Evolutionary conservation across 2,329 filamentous ascomycete genomes (phyloP).

Genomic region (Ophiocordyceps australis): DNA sequence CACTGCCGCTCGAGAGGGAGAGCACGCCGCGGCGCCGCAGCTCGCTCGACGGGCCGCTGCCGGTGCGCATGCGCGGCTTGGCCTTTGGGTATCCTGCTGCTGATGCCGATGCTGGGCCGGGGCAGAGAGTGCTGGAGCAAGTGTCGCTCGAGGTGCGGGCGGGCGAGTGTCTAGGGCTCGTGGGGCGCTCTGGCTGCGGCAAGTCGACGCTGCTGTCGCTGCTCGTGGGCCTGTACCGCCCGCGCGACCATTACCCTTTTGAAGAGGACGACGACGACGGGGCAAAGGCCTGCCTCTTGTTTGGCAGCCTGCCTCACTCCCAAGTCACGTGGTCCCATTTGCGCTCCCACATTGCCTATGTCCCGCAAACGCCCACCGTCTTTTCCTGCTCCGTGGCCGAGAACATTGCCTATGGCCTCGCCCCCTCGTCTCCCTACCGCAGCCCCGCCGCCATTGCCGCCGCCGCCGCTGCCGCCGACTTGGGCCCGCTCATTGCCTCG

Average conservation of each 20-base stretch:
- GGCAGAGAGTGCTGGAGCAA: conserved; percentile 44
- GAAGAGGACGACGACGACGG: not conserved
- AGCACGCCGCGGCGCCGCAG: conserved; percentile 35
- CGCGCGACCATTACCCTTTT: conserved; percentile 9
- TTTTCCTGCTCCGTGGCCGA: conserved; percentile 62
- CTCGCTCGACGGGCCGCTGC: conserved; percentile 10
- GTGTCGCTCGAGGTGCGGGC: conserved; percentile 47
- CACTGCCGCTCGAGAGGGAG: conserved; percentile 32
- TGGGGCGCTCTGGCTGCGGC: conserved; percentile 73
- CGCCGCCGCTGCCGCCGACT: conserved; percentile 40
- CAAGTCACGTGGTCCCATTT: conserved; percentile 41
- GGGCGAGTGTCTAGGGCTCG: conserved; percentile 56
- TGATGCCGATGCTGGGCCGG: conserved; percentile 20
- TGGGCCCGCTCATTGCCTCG: conserved; percentile 59
- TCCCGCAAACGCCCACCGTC: conserved; percentile 53
- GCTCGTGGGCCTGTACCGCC: conserved; percentile 51
- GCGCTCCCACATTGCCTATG: conserved; percentile 44
- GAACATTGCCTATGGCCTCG: conserved; percentile 71
- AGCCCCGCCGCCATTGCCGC: conserved; percentile 21
- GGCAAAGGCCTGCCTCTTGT: conserved; percentile 27
- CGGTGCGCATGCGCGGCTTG: conserved; percentile 33
- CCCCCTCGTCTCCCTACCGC: conserved; percentile 30
- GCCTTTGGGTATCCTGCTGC: conserved; percentile 55
- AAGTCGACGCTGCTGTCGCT: conserved; percentile 73
- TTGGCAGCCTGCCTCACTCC: conserved; percentile 37